Conservation (phyloP, 352 stramenopile genomes). For the Globisporangium canariense region DNA sequence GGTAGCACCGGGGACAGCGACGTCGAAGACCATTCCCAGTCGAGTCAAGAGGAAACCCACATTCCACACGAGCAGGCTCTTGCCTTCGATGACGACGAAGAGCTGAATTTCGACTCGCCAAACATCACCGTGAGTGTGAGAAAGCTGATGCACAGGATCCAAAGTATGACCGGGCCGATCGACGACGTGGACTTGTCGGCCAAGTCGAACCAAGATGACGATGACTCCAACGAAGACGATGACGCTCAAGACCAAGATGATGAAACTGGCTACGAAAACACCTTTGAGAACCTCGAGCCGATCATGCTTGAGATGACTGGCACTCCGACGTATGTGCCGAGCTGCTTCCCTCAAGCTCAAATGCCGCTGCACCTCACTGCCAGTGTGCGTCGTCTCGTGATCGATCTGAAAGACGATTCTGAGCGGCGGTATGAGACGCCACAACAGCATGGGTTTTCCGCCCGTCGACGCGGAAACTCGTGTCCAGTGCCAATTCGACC, state of each 20-base stretch:
- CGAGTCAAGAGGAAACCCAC: neutral
- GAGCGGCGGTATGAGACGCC: constrained; percentile 29
- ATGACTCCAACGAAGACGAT: constrained; percentile 11
- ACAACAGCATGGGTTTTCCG: constrained; percentile 11
- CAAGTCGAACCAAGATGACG: constrained; percentile 22
- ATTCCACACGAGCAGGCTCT: neutral
- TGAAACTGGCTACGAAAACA: neutral
- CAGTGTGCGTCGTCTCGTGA: constrained; percentile 72
- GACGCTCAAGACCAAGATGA: constrained; percentile 10
- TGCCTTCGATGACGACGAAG: constrained; percentile 4
- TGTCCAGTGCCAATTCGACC: constrained; percentile 34
- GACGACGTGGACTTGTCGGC: neutral
- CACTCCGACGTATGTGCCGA: constrained; percentile 14
- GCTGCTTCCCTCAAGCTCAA: constrained; percentile 29
- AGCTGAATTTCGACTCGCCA: constrained; percentile 16
- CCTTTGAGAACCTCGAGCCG: constrained; percentile 10
- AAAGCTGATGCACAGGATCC: constrained; percentile 21
- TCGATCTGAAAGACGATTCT: constrained; percentile 67
- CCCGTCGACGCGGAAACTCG: constrained; percentile 60
- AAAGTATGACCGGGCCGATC: constrained; percentile 9
- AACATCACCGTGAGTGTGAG: constrained; percentile 17
- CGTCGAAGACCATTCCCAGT: neutral
- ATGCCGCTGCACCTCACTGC: constrained; percentile 66
- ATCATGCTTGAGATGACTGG: constrained; percentile 15
- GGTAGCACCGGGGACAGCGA: neutral